phyloP scores from a whole-genome alignment of 805 yeast genomes.

The Candida piceae region DNA sequence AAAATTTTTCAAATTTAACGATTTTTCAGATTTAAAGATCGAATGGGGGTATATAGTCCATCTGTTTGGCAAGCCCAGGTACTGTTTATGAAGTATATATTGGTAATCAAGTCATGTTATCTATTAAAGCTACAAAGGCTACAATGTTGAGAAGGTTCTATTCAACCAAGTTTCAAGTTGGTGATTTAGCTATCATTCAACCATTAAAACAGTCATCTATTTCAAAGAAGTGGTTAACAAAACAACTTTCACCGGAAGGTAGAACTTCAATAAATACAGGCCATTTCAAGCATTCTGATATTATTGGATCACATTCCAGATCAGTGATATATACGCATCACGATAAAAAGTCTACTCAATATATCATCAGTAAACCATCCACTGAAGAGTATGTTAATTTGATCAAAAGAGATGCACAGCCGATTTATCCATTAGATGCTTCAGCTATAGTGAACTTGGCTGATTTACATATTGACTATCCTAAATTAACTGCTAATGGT shows the following conservation, averaged over 20 bases:
- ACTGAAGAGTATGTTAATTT: constrained; percentile 43
- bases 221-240: constrained; percentile 26
- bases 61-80: too few species aligned
- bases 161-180: constrained; percentile 21
- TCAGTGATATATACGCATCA: constrained; percentile 21
- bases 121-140: too few species aligned
- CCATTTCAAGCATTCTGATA: constrained; percentile 31
- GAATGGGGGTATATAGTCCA: too few species aligned
- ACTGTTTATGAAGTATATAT: too few species aligned
- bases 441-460: constrained; percentile 41
- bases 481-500: constrained; percentile 16
- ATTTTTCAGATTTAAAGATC: too few species aligned
- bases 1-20: constrained; percentile 1
- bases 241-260: constrained; percentile 22
- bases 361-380: constrained; percentile 34
- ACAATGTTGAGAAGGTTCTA: constrained; percentile 4
- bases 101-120: too few species aligned
- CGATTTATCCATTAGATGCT: constrained; percentile 48
- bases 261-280: constrained; percentile 23
- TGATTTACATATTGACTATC: constrained; percentile 41
- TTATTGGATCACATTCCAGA: constrained; percentile 36
- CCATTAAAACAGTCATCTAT: constrained; percentile 23
- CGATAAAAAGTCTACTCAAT: constrained; percentile 20
- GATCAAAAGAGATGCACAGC: constrained; percentile 41
- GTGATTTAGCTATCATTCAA: constrained; percentile 29